Evolutionary conservation across 495 filamentous ascomycete genomes (phyloP).

Genomic region (Clohesyomyces aquaticus): DNA sequence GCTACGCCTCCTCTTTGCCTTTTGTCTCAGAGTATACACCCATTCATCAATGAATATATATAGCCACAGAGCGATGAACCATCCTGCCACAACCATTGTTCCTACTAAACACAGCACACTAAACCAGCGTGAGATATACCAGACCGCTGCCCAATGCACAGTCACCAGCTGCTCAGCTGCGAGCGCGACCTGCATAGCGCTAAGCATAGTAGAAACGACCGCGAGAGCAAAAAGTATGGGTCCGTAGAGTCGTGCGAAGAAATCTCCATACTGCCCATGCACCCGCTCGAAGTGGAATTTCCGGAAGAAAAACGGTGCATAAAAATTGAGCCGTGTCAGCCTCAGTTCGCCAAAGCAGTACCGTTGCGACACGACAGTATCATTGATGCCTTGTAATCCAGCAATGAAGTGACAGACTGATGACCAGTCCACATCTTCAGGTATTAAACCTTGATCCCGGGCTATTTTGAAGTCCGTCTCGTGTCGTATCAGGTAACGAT

Average conservation of each 20-base stretch:
- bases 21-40: no score
- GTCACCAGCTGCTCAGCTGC: no score
- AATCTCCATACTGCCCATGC: constrained; percentile 27
- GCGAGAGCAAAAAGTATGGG: constrained; percentile 25
- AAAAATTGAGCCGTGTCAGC: constrained; percentile 35
- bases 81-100: no score
- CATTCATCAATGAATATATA: no score
- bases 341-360: constrained; percentile 40
- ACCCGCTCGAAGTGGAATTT: constrained; percentile 11
- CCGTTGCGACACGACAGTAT: constrained; percentile 26
- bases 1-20: no score
- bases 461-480: constrained; percentile 33
- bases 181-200: constrained; percentile 26
- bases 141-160: no score
- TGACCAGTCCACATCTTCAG: not conserved
- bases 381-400: not conserved
- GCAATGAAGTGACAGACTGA: not conserved
- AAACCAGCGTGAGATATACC: no score
- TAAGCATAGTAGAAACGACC: constrained; percentile 13
- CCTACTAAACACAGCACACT: no score
- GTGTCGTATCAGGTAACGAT: constrained; percentile 17
- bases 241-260: constrained; percentile 22
- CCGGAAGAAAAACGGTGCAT: constrained; percentile 10
- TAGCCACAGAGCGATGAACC: no score
- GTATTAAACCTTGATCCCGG: constrained; percentile 8